phyloP scores from a whole-genome alignment of 2,329 filamentous ascomycete genomes.

The Leptodontidium sp. region DNA sequence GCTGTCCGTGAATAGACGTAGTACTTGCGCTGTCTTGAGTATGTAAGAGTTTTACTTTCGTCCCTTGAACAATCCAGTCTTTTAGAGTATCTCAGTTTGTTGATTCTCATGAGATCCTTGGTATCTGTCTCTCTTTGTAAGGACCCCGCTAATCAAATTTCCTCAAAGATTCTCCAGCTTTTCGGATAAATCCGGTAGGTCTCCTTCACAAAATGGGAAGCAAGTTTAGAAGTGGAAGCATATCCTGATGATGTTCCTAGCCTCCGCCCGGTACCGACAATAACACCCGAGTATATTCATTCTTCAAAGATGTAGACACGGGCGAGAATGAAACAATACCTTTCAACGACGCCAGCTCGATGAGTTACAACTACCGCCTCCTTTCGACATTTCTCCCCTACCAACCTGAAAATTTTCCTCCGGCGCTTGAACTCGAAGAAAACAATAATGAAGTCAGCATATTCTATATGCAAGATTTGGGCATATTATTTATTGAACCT shows the following conservation, averaged over 20 bases:
- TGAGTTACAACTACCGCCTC: not conserved
- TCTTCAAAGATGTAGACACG: not conserved
- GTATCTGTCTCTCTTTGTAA: not conserved
- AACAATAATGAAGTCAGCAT: not conserved
- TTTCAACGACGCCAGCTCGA: not conserved
- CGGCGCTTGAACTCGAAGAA: not conserved
- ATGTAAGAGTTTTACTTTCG: not conserved
- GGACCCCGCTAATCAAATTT: not conserved
- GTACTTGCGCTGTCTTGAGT: not conserved
- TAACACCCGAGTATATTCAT: not conserved
- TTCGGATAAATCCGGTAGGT: not conserved
- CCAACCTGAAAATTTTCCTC: not conserved
- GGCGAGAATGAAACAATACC: not conserved
- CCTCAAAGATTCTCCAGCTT: not conserved
- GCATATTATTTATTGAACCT: not conserved
- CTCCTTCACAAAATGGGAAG: not conserved
- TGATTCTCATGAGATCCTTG: not conserved
- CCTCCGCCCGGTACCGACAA: not conserved
- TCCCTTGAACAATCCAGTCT: too few relatives aligned
- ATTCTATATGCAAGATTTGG: not conserved
- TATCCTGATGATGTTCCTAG: not conserved
- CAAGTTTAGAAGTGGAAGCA: not conserved
- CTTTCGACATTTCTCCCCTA: not conserved
- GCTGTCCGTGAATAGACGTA: not conserved
- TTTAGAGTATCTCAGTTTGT: not conserved